Percentiles rank a stretch among this genome's conserved stretches.
These are phyloP conservation scores for Magnaporthiopsis rhizophila DNA, from an alignment of 2,329 filamentous ascomycete genomes.

Conservation along the genomic window DNA sequence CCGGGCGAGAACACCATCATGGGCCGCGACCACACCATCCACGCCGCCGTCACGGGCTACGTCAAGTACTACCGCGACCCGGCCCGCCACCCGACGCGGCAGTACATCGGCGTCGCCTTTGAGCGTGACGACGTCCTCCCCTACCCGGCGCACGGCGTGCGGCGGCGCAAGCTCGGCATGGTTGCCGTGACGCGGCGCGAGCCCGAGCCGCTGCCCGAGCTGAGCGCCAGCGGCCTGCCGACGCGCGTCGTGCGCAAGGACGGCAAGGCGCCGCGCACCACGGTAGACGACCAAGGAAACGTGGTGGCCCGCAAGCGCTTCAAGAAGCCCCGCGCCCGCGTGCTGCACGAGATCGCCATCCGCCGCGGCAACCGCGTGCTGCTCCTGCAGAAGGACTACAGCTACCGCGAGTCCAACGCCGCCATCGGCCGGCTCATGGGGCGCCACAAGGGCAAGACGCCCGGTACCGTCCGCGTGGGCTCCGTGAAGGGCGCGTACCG, in stretches of 20 bases:
- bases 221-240: conserved; percentile 28
- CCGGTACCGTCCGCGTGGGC: conserved; percentile 34
- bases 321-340: conserved; percentile 12
- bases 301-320: conserved; percentile 13
- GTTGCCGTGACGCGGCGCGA: conserved; percentile 38
- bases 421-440: conserved; percentile 45
- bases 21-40: conserved; percentile 95
- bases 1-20: conserved; percentile 93
- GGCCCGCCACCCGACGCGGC: conserved; percentile 68
- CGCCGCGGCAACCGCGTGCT: conserved; percentile 34
- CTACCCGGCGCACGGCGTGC: conserved; percentile 63
- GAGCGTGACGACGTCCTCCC: conserved; percentile 75
- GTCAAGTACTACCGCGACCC: conserved; percentile 97
- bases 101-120: conserved; percentile 92
- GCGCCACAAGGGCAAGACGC: conserved; percentile 40
- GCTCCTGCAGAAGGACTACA: conserved; percentile 44
- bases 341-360: conserved; percentile 28
- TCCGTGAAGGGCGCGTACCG: conserved; percentile 43
- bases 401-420: conserved; percentile 54
- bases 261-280: conserved; percentile 10
- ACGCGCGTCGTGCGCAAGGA: conserved; percentile 22
- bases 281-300: conserved; percentile 10
- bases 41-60: conserved; percentile 75
- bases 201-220: conserved; percentile 20
- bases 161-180: conserved; percentile 70